Evolutionary conservation across 2,329 filamentous ascomycete species (phyloP), one percentile per base, ranked within the genome.

Genomic region (Penicillium sp.): DNA sequence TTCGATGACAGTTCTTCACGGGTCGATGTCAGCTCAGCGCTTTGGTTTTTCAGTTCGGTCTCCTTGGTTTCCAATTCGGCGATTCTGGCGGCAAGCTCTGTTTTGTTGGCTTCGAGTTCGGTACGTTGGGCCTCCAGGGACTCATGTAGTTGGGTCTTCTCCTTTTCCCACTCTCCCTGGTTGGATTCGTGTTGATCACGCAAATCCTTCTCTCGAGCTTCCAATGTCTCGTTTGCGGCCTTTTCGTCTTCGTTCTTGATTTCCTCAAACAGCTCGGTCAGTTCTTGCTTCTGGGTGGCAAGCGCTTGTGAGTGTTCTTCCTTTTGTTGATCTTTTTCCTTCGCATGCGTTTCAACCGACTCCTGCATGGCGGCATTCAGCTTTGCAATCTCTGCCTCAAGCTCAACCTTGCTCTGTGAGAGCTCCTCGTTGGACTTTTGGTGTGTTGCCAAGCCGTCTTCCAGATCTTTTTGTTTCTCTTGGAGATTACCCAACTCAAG

Each of bases 381-480:
- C 23, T 53, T 56, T 23, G 56, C 56, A 36, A 71, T 56, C 29
- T 68, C 61, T 4, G 53, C 60, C 51, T 75, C 69, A 18, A 76
- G 59, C 25, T 71, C 64, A 35, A 60, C 58, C 30, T 75, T 72
- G 36, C 63, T 62, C 18, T 64, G 54, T 27, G 71, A 65, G 53
- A 76, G 70, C 36, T 67, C 62, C 28, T 64, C 57, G 43, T 71
- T 72, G 35, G 64, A 63, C 35, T 69, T 72, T 32, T 71, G 69
- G 16, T 68, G 67, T 31, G 66, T 63, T 6, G 59, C 60, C 16
- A 76, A 54, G 44, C 61, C 69, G 36, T 76, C 70, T 46, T 73
- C 68, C 17, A 77, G 59, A 44, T 78, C 73, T 38, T 70, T 74
- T 31, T 73, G 65, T 55, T 75, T 75, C 48, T 76, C 74, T 49